phyloP scores from a whole-genome alignment of 441 rosid species.

The Adansonia grandidieri region DNA sequence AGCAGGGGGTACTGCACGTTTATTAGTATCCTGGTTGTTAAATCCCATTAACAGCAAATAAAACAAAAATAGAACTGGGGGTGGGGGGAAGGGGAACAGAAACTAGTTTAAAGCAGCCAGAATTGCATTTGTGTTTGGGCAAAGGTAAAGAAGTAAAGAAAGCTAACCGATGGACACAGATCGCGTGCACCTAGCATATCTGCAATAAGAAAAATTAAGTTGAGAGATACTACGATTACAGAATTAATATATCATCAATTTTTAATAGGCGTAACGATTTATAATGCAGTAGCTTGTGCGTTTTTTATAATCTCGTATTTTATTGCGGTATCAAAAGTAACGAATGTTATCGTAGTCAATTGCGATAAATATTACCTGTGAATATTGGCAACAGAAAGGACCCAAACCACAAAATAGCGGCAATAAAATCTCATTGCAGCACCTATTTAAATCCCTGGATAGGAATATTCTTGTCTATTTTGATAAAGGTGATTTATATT shows the following conservation, averaged over 20 bases:
- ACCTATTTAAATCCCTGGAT: no score
- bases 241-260: not conserved
- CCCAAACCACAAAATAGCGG: no score
- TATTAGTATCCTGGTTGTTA: no score
- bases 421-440: no score
- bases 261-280: not conserved
- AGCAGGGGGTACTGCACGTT: not conserved
- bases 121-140: not conserved
- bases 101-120: not conserved
- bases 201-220: constrained; percentile 30
- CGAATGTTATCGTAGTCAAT: no score
- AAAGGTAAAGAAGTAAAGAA: not conserved
- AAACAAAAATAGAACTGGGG: no score
- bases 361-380: no score
- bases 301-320: no score
- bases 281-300: no score
- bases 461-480: not conserved
- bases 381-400: no score
- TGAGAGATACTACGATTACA: not conserved
- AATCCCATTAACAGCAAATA: no score
- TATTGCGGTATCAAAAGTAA: no score
- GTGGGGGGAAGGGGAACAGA: not conserved
- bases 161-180: constrained; percentile 38
- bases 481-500: not conserved
- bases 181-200: constrained; percentile 91